Percentiles rank a stretch among this genome's conserved stretches.
Evolutionary conservation across 345 rosid genomes (phyloP).

Genomic region (Pugionium dolabratum): DNA sequence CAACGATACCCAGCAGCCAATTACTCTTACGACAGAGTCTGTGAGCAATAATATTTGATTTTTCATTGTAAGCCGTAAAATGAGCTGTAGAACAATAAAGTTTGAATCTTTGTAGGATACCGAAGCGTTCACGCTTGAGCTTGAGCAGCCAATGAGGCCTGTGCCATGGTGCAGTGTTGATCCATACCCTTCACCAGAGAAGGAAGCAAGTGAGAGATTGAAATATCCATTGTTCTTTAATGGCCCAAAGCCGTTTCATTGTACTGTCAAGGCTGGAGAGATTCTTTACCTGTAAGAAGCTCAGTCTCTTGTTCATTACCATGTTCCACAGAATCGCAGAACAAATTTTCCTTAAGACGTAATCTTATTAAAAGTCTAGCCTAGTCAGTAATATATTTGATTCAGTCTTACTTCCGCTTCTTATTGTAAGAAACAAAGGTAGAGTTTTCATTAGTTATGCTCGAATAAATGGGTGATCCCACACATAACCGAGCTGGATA

Average conservation of each 20-base stretch:
- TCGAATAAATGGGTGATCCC: not conserved
- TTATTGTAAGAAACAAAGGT: not conserved
- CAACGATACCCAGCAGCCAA: conserved; percentile 66
- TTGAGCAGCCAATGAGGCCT: conserved; percentile 56
- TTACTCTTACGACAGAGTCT: conserved; percentile 47
- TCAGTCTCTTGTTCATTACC: conserved; percentile 13
- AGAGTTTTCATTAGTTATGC: not conserved
- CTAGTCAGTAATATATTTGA: too few species aligned
- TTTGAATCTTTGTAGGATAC: conserved; percentile 46
- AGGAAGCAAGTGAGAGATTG: conserved; percentile 46
- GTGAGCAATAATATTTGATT: conserved; percentile 21
- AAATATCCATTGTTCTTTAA: conserved; percentile 71
- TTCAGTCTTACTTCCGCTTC: not conserved
- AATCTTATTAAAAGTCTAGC: not conserved
- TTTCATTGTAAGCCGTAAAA: not conserved
- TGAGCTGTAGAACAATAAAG: conserved; percentile 9
- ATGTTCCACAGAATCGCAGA: not conserved
- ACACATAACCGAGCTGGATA: conserved; percentile 21
- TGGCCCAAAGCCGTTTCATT: conserved; percentile 74
- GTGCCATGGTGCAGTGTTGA: conserved; percentile 90
- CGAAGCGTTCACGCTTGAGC: conserved; percentile 57
- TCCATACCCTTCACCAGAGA: conserved; percentile 63
- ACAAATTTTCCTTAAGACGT: not conserved
- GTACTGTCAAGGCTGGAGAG: conserved; percentile 82
- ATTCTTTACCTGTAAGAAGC: conserved; percentile 75